phyloP scores from a whole-genome alignment of 2,329 filamentous ascomycete genomes.

The Phaeoacremonium minimum region DNA sequence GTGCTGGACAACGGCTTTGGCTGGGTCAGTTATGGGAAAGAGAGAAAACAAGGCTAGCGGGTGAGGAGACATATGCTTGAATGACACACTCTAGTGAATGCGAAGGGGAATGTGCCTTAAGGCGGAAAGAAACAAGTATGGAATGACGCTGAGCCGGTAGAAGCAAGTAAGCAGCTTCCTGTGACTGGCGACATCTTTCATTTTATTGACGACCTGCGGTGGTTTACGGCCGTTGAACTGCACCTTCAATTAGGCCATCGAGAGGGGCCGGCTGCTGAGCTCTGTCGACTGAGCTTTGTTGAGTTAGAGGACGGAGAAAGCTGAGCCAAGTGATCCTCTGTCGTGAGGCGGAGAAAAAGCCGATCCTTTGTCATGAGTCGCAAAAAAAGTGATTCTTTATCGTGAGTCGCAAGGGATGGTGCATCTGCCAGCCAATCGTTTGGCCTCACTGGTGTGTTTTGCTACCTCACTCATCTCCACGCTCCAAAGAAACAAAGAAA shows the following conservation, averaged over 20 bases:
- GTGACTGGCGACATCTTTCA: not conserved
- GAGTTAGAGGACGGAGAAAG: not conserved
- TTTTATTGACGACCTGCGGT: not conserved
- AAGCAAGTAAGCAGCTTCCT: not conserved
- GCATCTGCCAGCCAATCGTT: not conserved
- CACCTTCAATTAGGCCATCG: not conserved
- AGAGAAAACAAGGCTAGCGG: not conserved
- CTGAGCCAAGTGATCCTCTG: not conserved
- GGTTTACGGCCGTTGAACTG: not conserved
- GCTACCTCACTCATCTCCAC: not conserved
- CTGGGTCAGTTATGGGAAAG: not conserved
- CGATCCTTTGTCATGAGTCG: not conserved
- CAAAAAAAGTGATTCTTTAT: too few relatives aligned
- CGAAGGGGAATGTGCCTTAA: not conserved
- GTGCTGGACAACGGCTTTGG: not conserved
- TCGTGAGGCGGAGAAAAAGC: not conserved
- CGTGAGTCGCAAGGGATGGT: too few relatives aligned
- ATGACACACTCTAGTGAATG: not conserved
- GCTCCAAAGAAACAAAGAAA: not conserved
- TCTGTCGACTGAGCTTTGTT: too few relatives aligned
- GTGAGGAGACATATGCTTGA: not conserved
- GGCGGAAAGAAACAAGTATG: not conserved
- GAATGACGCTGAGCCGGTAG: constrained; percentile 1
- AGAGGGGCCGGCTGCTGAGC: too few relatives aligned
- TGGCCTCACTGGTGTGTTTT: too few relatives aligned